phyloP scores from a whole-genome alignment of 148 eudicot species.

The Simmondsia chinensis region DNA sequence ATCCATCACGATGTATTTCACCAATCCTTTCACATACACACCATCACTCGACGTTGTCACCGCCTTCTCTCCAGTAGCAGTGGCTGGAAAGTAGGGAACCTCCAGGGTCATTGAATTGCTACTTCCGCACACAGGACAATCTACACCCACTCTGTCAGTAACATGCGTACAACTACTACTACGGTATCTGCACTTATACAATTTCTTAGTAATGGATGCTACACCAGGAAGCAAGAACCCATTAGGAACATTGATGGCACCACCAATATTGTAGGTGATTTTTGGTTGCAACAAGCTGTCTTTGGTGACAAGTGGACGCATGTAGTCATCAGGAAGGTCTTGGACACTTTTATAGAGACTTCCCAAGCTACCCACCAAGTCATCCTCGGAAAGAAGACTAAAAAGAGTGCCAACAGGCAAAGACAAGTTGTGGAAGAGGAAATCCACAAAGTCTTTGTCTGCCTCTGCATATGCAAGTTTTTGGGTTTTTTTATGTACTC shows the following conservation, averaged over 20 bases:
- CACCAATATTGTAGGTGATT: no score
- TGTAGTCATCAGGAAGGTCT: neutral
- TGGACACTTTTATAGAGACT: constrained; percentile 15
- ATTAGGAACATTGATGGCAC: neutral
- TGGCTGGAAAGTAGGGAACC: no score
- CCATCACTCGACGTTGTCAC: neutral
- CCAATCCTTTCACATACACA: neutral
- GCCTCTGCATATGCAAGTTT: constrained; percentile 28
- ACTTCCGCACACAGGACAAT: neutral
- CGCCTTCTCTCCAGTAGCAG: no score
- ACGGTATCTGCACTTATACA: neutral
- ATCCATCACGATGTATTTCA: constrained; percentile 4
- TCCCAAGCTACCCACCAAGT: constrained; percentile 5
- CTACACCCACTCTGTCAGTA: no score
- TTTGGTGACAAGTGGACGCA: neutral
- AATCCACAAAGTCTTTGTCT: constrained; percentile 23
- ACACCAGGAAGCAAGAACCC: neutral
- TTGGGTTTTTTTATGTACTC: constrained; percentile 6
- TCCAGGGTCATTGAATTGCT: neutral
- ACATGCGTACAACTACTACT: neutral
- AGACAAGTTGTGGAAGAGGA: constrained; percentile 15
- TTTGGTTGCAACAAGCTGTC: neutral
- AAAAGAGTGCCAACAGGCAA: constrained; percentile 11
- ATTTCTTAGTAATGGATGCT: neutral
- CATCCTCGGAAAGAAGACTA: constrained; percentile 7